phyloP scores from a whole-genome alignment of 164 flowering plant species.

The Brasenia schreberi region DNA sequence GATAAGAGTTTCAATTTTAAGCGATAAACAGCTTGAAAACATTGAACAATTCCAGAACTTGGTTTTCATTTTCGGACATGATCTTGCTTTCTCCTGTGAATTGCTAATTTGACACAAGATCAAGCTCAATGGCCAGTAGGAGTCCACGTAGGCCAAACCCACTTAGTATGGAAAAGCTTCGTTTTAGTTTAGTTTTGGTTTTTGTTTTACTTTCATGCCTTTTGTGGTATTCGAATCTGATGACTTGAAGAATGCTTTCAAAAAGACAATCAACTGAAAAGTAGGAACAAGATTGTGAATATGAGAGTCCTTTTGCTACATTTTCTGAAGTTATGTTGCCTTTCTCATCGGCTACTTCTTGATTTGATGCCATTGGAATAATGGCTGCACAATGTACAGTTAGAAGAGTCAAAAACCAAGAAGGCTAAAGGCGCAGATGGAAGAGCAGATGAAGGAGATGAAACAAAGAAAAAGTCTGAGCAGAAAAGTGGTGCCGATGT shows the following conservation, averaged over 20 bases:
- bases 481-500: conserved; percentile 9
- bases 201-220: too few species aligned
- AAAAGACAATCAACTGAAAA: too few species aligned
- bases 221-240: too few species aligned
- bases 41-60: too few species aligned
- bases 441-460: conserved; percentile 13
- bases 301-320: background rate
- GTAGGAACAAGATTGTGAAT: too few species aligned
- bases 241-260: too few species aligned
- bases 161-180: background rate
- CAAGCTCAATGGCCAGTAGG: background rate
- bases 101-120: too few species aligned
- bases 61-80: too few species aligned
- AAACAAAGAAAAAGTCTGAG: conserved; percentile 17
- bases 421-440: conserved; percentile 22
- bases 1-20: background rate
- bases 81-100: too few species aligned
- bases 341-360: background rate
- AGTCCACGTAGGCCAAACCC: background rate
- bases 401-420: conserved; percentile 34
- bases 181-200: too few species aligned
- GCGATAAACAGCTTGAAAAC: background rate
- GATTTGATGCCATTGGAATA: background rate
- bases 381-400: conserved; percentile 23
- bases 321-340: background rate